Evolutionary conservation across 2,329 filamentous ascomycete genomes (phyloP), one percentile per base, ranked within the genome.

Genomic region (Alternaria brassicicola): DNA sequence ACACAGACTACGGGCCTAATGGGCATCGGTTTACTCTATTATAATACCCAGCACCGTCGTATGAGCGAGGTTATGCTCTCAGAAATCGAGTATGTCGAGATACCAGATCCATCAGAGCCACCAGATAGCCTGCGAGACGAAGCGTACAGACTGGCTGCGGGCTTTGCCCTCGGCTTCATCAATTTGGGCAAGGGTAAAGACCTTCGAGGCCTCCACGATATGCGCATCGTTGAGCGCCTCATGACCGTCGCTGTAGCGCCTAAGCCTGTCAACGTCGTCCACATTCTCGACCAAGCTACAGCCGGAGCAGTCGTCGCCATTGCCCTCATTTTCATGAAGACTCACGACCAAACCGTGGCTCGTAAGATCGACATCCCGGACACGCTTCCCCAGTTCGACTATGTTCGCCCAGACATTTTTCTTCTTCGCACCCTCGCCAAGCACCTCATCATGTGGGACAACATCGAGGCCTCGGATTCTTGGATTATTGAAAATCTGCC

Each of bases 21-120:
- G 92, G 95, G 95, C 2, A 97, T 99, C 65, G 95, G 95, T 0
- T 80, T 99, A 38, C 82, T 99, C 1, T 99, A 98, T 77, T 96
- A 90, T 78, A 90, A 93, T 73, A 97, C 93, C 26, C 94, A 98
- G 71, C 96, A 99, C 78, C 90, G 96, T 28, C 89, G 96, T 35
- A 99, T 99, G 95, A 98, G 93, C 73, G 95, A 99, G 76, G 92
- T 98, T 17, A 97, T 99, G 92, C 86, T 99, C 49, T 98, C 94
- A 0, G 95, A 99, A 75, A 95, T 99, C 60, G 93, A 97, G 74
- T 90, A 93, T 62, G 85, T 92, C 50, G 92, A 95, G 25, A 85
- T 91, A 35, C 90, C 94, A 52, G 93, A 97, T 59, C 82, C 83
- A 5, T 82, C 83, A 25, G 78, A 82, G 51, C 81, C 84, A 7